These are phyloP conservation scores for Cajanus cajan DNA, from an alignment of 306 rosid genomes.

Conservation along the genomic window DNA sequence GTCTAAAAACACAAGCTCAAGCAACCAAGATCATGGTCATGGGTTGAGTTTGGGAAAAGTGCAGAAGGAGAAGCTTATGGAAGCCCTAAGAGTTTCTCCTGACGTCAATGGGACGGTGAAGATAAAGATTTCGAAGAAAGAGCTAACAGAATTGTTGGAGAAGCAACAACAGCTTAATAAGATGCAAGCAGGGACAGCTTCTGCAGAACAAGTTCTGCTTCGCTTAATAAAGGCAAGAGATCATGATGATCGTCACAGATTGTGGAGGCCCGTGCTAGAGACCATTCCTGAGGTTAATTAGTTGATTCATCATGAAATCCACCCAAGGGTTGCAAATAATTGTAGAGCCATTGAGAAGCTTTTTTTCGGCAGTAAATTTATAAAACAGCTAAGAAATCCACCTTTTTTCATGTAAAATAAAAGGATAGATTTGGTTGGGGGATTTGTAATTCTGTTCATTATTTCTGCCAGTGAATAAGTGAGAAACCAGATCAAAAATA, in stretches of 20 bases:
- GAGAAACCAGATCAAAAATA: background rate
- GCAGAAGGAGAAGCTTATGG: background rate
- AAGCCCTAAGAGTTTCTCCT: background rate
- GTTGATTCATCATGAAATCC: background rate
- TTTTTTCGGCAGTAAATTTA: too few species aligned
- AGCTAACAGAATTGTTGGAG: background rate
- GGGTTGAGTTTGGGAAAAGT: background rate
- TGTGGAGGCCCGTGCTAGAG: background rate
- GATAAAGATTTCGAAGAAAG: background rate
- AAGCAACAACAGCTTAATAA: background rate
- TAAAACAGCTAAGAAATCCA: too few species aligned
- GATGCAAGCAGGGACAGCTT: background rate
- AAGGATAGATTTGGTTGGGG: too few species aligned
- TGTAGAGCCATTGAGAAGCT: too few species aligned
- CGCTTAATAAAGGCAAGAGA: background rate
- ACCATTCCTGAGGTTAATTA: constrained; percentile 18
- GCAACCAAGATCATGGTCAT: background rate
- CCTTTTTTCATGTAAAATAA: too few species aligned
- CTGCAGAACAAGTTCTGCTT: background rate
- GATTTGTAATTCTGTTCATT: too few species aligned
- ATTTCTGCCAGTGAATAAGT: too few species aligned
- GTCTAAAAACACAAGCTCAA: background rate
- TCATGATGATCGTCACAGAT: background rate
- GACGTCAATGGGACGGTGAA: background rate
- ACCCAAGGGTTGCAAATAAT: background rate